Evolutionary conservation across 2,329 filamentous ascomycete genomes (phyloP), one percentile per base, ranked within the genome.

Genomic region (Monilinia fructigena): DNA sequence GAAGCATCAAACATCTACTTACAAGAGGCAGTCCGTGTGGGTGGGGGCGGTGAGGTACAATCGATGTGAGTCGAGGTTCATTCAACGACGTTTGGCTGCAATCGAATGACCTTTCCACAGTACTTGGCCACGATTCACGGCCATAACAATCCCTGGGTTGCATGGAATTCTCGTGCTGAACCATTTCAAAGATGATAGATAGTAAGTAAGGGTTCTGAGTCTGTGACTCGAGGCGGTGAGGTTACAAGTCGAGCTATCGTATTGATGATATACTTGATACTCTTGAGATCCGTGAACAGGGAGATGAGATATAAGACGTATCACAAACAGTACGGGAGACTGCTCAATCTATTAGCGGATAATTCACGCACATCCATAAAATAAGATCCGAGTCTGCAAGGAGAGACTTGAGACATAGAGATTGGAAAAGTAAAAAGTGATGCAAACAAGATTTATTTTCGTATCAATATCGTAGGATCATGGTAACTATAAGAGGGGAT

Each of bases 161-260:
- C 59, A 67, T 65, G 31, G 65, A 61, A 61, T 66, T 68, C 16
- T 58, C 66, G 23, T 47, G 68, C 59, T 70, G 71, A 26, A 74
- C 73, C 73, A 75, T 75, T 28, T 26, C 72, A 69, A 67, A 69
- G 55, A 52, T 35, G 50, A 52, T 16, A 8, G n/a, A 26, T 58
- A 26, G 35, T 38, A 64, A 31, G 59, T 53, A 68, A 65, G 53
- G 55, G 61, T 55, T 50, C 31, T 26, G 20, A 38, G 53, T 67
- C 55, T 58, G 63, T 60, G 55, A 45, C 60, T 65, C 59, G 62
- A 31, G 52, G 65, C 67, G 66, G 71, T 72, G 68, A 66, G 68
- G 63, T 70, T 72, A 69, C 66, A 70, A 75, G 70, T 68, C 73
- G 74, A 76, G 74, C 72, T 75, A 70, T 76, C 74, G 73, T 74